A percentile compares a stretch with the other conserved stretches of the same genome.
Evolutionary conservation across 2,329 filamentous ascomycete genomes (phyloP).

Genomic region (Botrytis elliptica): DNA sequence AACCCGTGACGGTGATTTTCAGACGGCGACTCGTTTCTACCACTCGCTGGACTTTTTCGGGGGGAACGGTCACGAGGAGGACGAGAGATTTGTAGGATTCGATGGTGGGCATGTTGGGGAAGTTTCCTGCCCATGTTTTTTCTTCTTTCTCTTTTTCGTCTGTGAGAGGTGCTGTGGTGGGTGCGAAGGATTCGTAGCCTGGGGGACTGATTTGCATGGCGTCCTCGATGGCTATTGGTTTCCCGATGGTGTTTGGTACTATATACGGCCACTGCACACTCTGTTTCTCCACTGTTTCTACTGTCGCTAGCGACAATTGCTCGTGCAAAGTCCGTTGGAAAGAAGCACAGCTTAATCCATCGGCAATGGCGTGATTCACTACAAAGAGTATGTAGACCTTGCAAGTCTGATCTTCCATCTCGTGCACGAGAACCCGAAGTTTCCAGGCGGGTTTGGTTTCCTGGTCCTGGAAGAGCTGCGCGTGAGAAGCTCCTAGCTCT

Average conservation of each 20-base stretch:
- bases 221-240: conserved; percentile 23
- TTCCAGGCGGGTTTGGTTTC: conserved; percentile 30
- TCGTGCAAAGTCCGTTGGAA: conserved; percentile 29
- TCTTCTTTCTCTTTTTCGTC: not conserved
- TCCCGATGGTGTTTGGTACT: conserved; percentile 11
- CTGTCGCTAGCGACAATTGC: conserved; percentile 19
- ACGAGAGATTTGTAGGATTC: conserved; percentile 2
- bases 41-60: not conserved
- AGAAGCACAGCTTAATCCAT: conserved; percentile 26
- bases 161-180: not conserved
- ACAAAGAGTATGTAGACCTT: conserved; percentile 29
- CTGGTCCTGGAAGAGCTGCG: conserved; percentile 25
- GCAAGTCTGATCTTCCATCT: not conserved
- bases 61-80: conserved; percentile 21
- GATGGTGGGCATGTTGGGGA: conserved; percentile 10
- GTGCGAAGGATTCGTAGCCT: not conserved
- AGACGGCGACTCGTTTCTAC: conserved; percentile 18
- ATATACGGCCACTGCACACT: conserved; percentile 23
- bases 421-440: conserved; percentile 23
- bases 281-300: not conserved
- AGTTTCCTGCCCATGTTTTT: conserved; percentile 12
- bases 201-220: conserved; percentile 2
- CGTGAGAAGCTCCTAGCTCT: conserved; percentile 26
- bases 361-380: conserved; percentile 28
- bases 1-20: conserved; percentile 29